phyloP scores from a whole-genome alignment of 192 early-diverging fungal species.

The Pilaira anomala region DNA sequence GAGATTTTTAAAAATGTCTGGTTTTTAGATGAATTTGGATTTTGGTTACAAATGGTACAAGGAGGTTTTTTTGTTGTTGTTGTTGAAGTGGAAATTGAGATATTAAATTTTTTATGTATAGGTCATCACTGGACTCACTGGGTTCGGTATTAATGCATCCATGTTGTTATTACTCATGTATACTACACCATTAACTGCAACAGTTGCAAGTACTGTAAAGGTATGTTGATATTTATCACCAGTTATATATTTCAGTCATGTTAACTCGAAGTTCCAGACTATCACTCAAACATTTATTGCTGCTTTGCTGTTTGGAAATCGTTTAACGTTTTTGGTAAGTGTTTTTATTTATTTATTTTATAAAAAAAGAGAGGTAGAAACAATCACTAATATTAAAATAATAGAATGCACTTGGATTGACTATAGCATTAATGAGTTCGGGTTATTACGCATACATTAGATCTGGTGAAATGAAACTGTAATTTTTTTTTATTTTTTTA shows the following conservation, averaged over 20 bases:
- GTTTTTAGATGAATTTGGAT: slow-evolving; percentile 43
- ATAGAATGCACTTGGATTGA: slow-evolving; percentile 48
- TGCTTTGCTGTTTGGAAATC: slow-evolving; percentile 52
- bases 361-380: background rate
- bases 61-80: background rate
- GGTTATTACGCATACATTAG: slow-evolving; percentile 35
- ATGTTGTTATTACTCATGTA: slow-evolving; percentile 60
- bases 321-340: slow-evolving; percentile 51
- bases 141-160: slow-evolving; percentile 54
- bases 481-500: too few relatives aligned
- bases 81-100: too few relatives aligned
- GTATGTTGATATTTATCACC: slow-evolving; percentile 21
- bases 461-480: too few relatives aligned
- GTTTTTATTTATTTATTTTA: background rate
- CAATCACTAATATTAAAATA: background rate
- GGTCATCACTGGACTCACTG: slow-evolving; percentile 48
- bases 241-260: too few relatives aligned
- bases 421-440: slow-evolving; percentile 44
- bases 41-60: slow-evolving; percentile 52
- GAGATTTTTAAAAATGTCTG: slow-evolving; percentile 42
- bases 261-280: background rate
- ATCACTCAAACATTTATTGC: slow-evolving; percentile 50
- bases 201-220: slow-evolving; percentile 58
- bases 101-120: background rate
- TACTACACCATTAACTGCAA: slow-evolving; percentile 55